A percentile compares a stretch with the other conserved stretches of the same genome.
These are phyloP conservation scores for Phaffomyces antillensis DNA, from an alignment of 805 yeast species.

Conservation along the genomic window DNA sequence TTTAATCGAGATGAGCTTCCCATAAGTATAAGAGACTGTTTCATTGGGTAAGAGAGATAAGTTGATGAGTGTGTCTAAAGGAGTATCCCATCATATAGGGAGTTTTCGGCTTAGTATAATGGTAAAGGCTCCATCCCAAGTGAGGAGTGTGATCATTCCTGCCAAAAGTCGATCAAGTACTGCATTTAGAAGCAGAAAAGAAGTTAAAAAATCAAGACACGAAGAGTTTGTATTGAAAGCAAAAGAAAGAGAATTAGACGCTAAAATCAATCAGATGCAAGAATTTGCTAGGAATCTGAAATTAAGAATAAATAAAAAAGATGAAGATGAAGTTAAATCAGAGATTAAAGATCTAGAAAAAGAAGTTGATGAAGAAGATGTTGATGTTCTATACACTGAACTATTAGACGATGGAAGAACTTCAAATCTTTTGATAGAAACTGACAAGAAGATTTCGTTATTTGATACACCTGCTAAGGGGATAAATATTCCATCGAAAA, in stretches of 20 bases:
- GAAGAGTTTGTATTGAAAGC: not conserved
- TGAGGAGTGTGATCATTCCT: constrained; percentile 4
- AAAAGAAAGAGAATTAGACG: constrained; percentile 6
- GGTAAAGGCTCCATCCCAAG: not conserved
- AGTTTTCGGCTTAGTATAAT: no score
- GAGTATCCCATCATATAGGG: not conserved
- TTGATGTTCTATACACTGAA: constrained; percentile 15
- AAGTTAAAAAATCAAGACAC: not conserved
- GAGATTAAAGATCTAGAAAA: constrained; percentile 12
- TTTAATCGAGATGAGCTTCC: constrained; percentile 1
- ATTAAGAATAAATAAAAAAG: constrained; percentile 7
- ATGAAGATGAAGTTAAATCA: constrained; percentile 10
- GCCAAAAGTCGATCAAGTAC: not conserved
- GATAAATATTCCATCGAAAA: constrained; percentile 26
- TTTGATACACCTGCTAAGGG: constrained; percentile 22
- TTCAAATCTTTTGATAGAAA: not conserved
- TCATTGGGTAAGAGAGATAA: not conserved
- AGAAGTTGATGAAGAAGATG: constrained; percentile 16
- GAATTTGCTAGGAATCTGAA: constrained; percentile 12
- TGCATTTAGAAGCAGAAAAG: not conserved
- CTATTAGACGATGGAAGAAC: constrained; percentile 1
- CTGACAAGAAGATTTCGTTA: constrained; percentile 2
- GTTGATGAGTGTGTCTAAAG: not conserved
- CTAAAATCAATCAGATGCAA: constrained; percentile 15
- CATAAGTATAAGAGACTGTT: not conserved